A percentile compares a stretch with the other conserved stretches of the same genome.
Conservation (phyloP, 331 rosid genomes). For the Stylosanthes scabra region DNA sequence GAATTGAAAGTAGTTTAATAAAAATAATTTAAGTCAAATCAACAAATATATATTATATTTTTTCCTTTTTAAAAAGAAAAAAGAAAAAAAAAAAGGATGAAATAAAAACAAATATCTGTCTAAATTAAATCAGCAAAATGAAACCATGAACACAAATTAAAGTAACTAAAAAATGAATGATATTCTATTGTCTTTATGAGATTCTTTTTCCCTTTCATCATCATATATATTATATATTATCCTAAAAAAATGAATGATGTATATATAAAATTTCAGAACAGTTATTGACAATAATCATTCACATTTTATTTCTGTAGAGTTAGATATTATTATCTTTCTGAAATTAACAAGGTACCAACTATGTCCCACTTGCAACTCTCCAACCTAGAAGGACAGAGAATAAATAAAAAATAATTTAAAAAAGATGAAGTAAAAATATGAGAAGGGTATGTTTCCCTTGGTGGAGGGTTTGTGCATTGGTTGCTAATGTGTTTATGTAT, state of each 20-base stretch:
- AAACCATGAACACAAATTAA: too few relatives aligned
- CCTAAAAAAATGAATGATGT: neutral
- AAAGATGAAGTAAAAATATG: neutral
- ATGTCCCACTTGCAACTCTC: neutral
- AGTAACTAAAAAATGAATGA: too few relatives aligned
- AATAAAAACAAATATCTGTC: neutral
- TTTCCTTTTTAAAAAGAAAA: too few relatives aligned
- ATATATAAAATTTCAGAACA: neutral
- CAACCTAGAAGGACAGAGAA: neutral
- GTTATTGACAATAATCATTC: neutral
- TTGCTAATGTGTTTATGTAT: neutral
- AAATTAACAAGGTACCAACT: neutral
- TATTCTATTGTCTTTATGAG: neutral
- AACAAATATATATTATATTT: too few relatives aligned
- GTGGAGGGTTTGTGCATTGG: neutral
- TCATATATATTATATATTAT: neutral
- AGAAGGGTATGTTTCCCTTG: neutral
- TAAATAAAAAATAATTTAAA: neutral
- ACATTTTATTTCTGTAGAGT: neutral
- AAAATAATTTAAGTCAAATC: too few relatives aligned
- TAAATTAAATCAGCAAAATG: too few relatives aligned
- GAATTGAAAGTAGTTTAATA: too few relatives aligned
- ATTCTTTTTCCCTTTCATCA: neutral
- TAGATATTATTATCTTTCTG: constrained; percentile 3
- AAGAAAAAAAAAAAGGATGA: too few relatives aligned